A percentile compares a stretch with the other conserved stretches of the same genome.
These are phyloP conservation scores for Mycena pura DNA, from an alignment of 768 basidiomycete species.

Conservation along the genomic window DNA sequence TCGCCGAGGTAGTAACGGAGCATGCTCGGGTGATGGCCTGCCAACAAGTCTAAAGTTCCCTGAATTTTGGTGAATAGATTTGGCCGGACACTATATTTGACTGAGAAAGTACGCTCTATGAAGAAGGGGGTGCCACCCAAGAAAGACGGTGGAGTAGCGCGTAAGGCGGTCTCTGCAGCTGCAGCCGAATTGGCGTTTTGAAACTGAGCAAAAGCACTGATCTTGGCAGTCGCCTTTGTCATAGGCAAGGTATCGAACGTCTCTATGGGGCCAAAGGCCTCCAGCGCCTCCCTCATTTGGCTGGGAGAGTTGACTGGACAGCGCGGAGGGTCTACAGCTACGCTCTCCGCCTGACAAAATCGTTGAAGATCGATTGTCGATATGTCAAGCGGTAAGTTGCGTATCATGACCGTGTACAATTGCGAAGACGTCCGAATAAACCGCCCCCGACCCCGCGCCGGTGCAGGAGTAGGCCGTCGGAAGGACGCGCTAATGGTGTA, in stretches of 20 bases:
- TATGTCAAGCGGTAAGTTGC: conserved; percentile 31
- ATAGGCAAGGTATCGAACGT: conserved; percentile 46
- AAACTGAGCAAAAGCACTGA: conserved; percentile 53
- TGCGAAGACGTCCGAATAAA: not conserved
- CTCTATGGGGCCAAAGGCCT: conserved; percentile 44
- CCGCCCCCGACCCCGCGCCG: not conserved
- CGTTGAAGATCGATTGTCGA: conserved; percentile 51
- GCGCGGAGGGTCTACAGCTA: conserved; percentile 35
- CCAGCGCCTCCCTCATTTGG: conserved; percentile 43
- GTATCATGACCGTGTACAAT: conserved; percentile 9
- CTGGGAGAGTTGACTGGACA: conserved; percentile 33
- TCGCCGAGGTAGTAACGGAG: conserved; percentile 40
- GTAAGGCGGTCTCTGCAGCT: conserved; percentile 36
- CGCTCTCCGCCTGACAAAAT: conserved; percentile 44
- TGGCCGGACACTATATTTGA: conserved; percentile 44
- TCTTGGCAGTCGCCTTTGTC: conserved; percentile 38
- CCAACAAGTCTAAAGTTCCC: conserved; percentile 43
- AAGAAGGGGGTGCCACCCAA: conserved; percentile 45
- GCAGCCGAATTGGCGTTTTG: conserved; percentile 40
- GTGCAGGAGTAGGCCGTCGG: not conserved
- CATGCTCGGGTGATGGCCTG: conserved; percentile 37
- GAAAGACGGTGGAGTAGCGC: conserved; percentile 40
- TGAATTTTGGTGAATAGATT: conserved; percentile 43
- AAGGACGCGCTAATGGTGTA: conserved; percentile 10
- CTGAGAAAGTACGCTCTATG: conserved; percentile 47